Conservation (phyloP, 2,329 filamentous ascomycete species). For the Neurospora sp. region DNA sequence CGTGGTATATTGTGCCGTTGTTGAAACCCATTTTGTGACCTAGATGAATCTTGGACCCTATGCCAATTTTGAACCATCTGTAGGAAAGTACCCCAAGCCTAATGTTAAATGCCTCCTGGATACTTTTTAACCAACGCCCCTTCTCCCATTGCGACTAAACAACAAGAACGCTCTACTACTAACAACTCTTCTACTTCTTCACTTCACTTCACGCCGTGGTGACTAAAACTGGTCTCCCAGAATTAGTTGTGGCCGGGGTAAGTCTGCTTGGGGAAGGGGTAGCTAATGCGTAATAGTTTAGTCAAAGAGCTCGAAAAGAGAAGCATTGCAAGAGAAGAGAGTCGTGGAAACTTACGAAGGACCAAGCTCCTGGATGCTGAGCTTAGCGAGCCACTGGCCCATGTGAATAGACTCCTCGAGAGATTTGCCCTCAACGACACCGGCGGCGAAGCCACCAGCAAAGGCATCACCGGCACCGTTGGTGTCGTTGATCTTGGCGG, state of each 20-base stretch:
- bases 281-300: constrained; percentile 36
- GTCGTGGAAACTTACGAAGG: constrained; percentile 64
- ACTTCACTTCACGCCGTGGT: background rate
- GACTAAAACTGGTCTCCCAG: background rate
- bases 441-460: constrained; percentile 85
- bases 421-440: constrained; percentile 73
- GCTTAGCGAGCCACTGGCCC: constrained; percentile 90
- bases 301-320: background rate
- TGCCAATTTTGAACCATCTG: constrained; percentile 8
- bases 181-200: background rate
- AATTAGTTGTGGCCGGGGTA: constrained; percentile 41
- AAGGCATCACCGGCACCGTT: constrained; percentile 97
- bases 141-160: background rate
- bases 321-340: constrained; percentile 3
- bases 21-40: constrained; percentile 21
- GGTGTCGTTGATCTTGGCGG: constrained; percentile 81
- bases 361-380: constrained; percentile 91
- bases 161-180: background rate
- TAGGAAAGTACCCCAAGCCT: background rate
- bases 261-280: constrained; percentile 72
- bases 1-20: constrained; percentile 15
- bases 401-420: constrained; percentile 75
- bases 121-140: constrained; percentile 7
- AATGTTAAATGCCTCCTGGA: background rate
- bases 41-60: constrained; percentile 14